phyloP scores from a whole-genome alignment of 148 eudicot genomes.

The Silene conica region DNA sequence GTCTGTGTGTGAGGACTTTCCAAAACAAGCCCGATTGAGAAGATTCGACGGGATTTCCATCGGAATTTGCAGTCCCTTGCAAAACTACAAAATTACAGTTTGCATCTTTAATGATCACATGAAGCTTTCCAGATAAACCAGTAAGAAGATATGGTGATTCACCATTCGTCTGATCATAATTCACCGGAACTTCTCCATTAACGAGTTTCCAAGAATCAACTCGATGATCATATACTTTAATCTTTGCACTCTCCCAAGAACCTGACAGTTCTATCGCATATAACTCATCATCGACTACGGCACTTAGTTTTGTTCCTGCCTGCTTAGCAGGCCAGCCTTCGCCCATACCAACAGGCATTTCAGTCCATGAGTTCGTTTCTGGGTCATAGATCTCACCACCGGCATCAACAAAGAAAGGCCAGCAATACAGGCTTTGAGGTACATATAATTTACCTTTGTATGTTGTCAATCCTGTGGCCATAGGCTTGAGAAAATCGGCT shows the following conservation, averaged over 20 bases:
- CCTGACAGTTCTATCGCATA: slow-evolving; percentile 84
- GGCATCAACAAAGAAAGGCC: slow-evolving; percentile 98
- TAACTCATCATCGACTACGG: slow-evolving; percentile 65
- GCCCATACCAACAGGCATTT: slow-evolving; percentile 97
- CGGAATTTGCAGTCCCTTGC: slow-evolving; percentile 41
- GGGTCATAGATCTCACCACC: slow-evolving; percentile 98
- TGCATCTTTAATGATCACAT: slow-evolving; percentile 76
- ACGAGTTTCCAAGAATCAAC: slow-evolving; percentile 75
- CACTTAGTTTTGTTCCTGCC: slow-evolving; percentile 90
- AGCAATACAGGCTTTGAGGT: slow-evolving; percentile 88
- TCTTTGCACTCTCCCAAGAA: slow-evolving; percentile 62
- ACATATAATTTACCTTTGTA: slow-evolving; percentile 82
- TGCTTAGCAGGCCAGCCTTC: slow-evolving; percentile 99
- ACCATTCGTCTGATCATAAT: slow-evolving; percentile 27
- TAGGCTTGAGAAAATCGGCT: slow-evolving; percentile 84
- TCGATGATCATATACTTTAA: slow-evolving; percentile 66
- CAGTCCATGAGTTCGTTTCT: slow-evolving; percentile 70
- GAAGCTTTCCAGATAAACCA: slow-evolving; percentile 71
- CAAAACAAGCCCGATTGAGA: slow-evolving; percentile 36
- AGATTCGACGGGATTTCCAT: slow-evolving; percentile 27
- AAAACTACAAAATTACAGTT: slow-evolving; percentile 55
- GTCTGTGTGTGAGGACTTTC: slow-evolving; percentile 57
- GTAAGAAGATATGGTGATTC: slow-evolving; percentile 89
- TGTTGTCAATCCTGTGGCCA: slow-evolving; percentile 90
- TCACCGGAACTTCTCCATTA: slow-evolving; percentile 29